Evolutionary conservation across 257 asterid species (phyloP).

Genomic region (Schizonepeta tenuifolia): DNA sequence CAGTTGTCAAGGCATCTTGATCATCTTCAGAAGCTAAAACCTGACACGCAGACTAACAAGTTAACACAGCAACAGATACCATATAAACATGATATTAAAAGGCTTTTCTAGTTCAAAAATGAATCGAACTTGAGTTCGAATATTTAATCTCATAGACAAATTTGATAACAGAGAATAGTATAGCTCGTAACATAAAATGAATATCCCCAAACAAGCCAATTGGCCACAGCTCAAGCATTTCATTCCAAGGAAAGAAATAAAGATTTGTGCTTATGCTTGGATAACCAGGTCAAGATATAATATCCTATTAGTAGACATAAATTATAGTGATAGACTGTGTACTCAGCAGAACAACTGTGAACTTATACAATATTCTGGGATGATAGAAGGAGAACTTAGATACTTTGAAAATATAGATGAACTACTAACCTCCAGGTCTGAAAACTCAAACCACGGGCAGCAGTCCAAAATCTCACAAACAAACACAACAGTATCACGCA

Average conservation of each 20-base stretch:
- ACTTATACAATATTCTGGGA: conserved; percentile 9
- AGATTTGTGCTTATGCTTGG: not conserved
- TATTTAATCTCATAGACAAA: too few relatives aligned
- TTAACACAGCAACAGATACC: conserved; percentile 23
- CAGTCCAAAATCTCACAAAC: conserved; percentile 98
- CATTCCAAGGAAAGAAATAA: conserved; percentile 2
- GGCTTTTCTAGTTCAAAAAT: conserved; percentile 8
- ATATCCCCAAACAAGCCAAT: not conserved
- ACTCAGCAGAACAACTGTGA: conserved; percentile 20
- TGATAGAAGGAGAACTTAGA: conserved; percentile 5
- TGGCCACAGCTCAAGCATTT: conserved; percentile 6
- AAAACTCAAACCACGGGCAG: conserved; percentile 99
- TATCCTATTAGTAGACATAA: not conserved
- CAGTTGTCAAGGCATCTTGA: conserved; percentile 96
- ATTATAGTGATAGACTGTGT: conserved; percentile 7
- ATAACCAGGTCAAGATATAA: not conserved
- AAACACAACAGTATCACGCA: conserved; percentile 93
- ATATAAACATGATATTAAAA: conserved; percentile 6
- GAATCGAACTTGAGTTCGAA: not conserved
- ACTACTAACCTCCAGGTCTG: conserved; percentile 91
- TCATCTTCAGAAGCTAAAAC: conserved; percentile 98
- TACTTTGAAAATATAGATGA: conserved; percentile 27
- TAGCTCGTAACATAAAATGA: conserved; percentile 3
- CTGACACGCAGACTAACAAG: conserved; percentile 44
- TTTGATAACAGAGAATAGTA: not conserved